These are phyloP conservation scores for Coniochaeta sp. DNA, from an alignment of 2,329 filamentous ascomycete genomes.

Conservation along the genomic window DNA sequence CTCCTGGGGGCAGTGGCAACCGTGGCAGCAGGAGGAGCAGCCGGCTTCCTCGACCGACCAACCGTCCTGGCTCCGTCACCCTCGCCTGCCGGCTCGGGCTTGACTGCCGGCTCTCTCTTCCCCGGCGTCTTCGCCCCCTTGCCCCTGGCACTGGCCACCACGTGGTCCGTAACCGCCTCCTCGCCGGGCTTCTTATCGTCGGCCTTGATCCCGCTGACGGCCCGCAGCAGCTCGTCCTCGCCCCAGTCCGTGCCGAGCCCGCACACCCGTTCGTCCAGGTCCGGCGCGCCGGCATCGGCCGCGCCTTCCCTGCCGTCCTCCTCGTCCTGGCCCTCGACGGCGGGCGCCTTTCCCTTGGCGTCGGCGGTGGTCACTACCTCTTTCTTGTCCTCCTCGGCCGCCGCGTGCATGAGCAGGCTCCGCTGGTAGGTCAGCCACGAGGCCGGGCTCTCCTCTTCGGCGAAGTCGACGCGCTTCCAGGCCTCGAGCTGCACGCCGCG, in stretches of 20 bases:
- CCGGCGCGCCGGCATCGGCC: conserved; percentile 8
- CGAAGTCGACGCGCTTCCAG: conserved; percentile 74
- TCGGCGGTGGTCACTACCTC: too few relatives aligned
- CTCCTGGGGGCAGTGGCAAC: too few relatives aligned
- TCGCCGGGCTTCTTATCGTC: conserved; percentile 18
- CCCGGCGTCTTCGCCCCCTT: conserved; percentile 4
- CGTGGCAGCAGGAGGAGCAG: conserved; percentile 1
- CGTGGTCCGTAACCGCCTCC: conserved; percentile 8
- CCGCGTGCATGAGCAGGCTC: conserved; percentile 52
- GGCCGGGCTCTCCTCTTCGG: conserved; percentile 70
- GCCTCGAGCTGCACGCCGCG: conserved; percentile 71
- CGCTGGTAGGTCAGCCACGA: conserved; percentile 72
- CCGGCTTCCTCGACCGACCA: conserved; percentile 9
- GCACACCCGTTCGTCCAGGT: conserved; percentile 30
- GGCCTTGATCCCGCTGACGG: conserved; percentile 33
- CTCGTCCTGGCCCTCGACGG: not conserved
- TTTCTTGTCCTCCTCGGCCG: conserved; percentile 10
- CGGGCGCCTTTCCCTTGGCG: conserved; percentile 17
- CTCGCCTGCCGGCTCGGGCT: not conserved
- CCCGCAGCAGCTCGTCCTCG: conserved; percentile 35
- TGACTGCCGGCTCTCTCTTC: conserved; percentile 2
- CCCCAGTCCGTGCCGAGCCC: conserved; percentile 33
- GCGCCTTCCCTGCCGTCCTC: conserved; percentile 4
- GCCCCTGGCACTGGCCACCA: not conserved
- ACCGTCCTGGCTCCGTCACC: conserved; percentile 6